These are phyloP conservation scores for Sinapis alba DNA, from an alignment of 441 rosid species.

Conservation along the genomic window DNA sequence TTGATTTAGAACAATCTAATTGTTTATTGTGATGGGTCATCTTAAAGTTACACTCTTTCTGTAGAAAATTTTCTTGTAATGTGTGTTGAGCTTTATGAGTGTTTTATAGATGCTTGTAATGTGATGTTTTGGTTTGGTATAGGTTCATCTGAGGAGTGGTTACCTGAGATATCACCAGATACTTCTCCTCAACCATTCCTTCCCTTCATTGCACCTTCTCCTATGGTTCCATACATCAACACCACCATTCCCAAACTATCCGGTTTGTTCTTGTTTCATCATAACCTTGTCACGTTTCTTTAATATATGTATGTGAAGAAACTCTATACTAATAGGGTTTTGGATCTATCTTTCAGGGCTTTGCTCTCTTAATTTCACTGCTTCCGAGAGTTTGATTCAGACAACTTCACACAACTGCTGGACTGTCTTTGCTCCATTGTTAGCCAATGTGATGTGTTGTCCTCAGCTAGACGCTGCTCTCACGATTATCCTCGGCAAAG, in stretches of 20 bases:
- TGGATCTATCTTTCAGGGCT: slow-evolving; percentile 53
- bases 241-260: slow-evolving; percentile 73
- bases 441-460: slow-evolving; percentile 94
- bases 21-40: slow-evolving; percentile 24
- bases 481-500: slow-evolving; percentile 73
- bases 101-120: background rate
- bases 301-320: background rate
- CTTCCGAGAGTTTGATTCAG: slow-evolving; percentile 70
- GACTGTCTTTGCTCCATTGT: slow-evolving; percentile 72
- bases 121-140: slow-evolving; percentile 9
- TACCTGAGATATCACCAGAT: slow-evolving; percentile 70
- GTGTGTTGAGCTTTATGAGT: slow-evolving; percentile 24
- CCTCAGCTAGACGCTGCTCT: slow-evolving; percentile 87
- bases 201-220: slow-evolving; percentile 85
- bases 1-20: slow-evolving; percentile 13
- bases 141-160: slow-evolving; percentile 53
- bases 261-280: slow-evolving; percentile 45
- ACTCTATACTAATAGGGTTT: slow-evolving; percentile 1
- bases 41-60: slow-evolving; percentile 5
- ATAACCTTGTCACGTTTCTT: slow-evolving; percentile 1
- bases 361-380: slow-evolving; percentile 75
- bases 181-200: slow-evolving; percentile 82
- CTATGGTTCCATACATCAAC: slow-evolving; percentile 72
- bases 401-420: slow-evolving; percentile 81
- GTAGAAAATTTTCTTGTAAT: background rate